Evolutionary conservation across 176 grass and related monocot genomes (phyloP).

Genomic region (Musa schizocarpa): DNA sequence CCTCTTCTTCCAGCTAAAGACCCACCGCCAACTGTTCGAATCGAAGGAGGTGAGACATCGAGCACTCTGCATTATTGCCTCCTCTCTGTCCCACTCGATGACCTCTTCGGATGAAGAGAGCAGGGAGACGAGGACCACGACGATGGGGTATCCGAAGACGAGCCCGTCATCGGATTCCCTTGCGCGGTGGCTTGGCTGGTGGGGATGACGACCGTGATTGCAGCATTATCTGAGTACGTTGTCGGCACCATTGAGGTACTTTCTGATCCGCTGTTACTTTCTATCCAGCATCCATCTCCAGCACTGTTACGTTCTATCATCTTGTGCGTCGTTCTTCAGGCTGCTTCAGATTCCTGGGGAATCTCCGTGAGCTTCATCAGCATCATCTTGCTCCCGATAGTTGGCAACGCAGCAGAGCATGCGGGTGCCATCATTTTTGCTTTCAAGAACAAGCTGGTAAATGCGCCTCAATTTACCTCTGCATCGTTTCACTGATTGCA

Average conservation of each 20-base stretch:
- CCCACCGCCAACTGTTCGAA: conserved; percentile 1
- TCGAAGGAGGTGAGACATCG: background rate
- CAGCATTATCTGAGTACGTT: conserved; percentile 73
- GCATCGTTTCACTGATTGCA: background rate
- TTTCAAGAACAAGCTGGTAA: conserved; percentile 88
- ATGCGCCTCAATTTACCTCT: background rate
- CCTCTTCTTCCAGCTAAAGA: conserved; percentile 64
- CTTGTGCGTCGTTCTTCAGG: conserved; percentile 20
- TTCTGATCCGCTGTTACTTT: background rate
- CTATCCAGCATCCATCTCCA: background rate
- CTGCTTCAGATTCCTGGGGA: conserved; percentile 67
- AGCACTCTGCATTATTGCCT: too few species aligned
- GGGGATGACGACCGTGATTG: conserved; percentile 51
- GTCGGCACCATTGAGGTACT: conserved; percentile 73
- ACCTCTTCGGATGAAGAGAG: background rate
- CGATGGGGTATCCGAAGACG: conserved; percentile 31
- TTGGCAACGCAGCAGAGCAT: conserved; percentile 88
- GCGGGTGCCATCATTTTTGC: conserved; percentile 95
- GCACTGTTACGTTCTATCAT: background rate
- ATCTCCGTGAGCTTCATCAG: conserved; percentile 81
- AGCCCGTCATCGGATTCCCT: conserved; percentile 56
- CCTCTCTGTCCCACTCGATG: too few species aligned
- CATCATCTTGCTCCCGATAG: conserved; percentile 91
- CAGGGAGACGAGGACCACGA: conserved; percentile 22
- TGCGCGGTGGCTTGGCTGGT: conserved; percentile 62